Conservation (phyloP, 1,139 yeast species). For the Kodamaea alishanica region DNA sequence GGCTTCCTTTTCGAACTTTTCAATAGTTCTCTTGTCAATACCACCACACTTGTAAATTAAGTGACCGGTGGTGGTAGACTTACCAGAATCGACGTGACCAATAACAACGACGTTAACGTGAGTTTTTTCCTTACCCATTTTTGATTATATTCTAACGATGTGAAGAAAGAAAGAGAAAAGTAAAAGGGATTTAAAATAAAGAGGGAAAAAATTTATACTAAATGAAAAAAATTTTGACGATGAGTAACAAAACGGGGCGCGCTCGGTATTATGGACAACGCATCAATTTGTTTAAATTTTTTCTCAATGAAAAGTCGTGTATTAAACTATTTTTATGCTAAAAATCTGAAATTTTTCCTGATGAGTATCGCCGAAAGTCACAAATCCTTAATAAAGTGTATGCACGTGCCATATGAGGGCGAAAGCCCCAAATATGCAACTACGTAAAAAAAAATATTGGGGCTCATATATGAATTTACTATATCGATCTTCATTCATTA, state of each 20-base stretch:
- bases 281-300: too few species aligned
- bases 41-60: conserved; percentile 93
- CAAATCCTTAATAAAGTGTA: too few species aligned
- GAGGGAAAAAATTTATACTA: too few species aligned
- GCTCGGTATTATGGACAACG: too few species aligned
- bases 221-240: too few species aligned
- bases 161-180: too few species aligned
- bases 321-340: too few species aligned
- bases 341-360: conserved; percentile 2
- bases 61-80: conserved; percentile 65
- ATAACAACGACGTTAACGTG: conserved; percentile 99
- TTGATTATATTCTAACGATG: too few species aligned
- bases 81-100: conserved; percentile 32
- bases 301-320: too few species aligned
- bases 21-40: conserved; percentile 97
- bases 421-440: neutral
- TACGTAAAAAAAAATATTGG: neutral
- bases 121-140: conserved; percentile 87
- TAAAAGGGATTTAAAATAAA: too few species aligned
- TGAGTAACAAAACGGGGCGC: too few species aligned
- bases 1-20: conserved; percentile 98
- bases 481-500: neutral
- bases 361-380: neutral
- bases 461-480: neutral
- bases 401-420: conserved; percentile 4